A percentile compares a stretch with the other conserved stretches of the same genome.
Evolutionary conservation across 768 basidiomycete species (phyloP).

Genomic region (Mycena pura): DNA sequence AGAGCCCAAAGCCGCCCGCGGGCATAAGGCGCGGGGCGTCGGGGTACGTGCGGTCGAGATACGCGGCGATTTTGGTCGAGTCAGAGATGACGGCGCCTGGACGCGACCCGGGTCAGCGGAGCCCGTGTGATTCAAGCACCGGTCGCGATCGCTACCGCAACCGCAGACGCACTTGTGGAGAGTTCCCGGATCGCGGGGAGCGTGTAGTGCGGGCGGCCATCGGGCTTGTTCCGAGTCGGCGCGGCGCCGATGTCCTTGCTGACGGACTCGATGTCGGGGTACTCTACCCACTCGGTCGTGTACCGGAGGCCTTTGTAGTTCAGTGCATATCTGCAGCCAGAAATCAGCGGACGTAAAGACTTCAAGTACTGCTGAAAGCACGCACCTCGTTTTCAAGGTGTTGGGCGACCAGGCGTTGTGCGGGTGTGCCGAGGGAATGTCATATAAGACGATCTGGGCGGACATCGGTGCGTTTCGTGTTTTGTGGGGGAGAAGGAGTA

Average conservation of each 20-base stretch:
- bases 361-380: not conserved
- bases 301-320: slow-evolving; percentile 32
- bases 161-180: slow-evolving; percentile 36
- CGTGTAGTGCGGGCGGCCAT: slow-evolving; percentile 39
- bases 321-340: slow-evolving; percentile 22
- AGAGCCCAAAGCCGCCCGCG: slow-evolving; percentile 27
- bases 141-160: too few species aligned
- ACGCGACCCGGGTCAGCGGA: too few species aligned
- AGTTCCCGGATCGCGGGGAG: slow-evolving; percentile 52
- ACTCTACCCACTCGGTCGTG: slow-evolving; percentile 51
- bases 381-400: not conserved
- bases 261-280: slow-evolving; percentile 44
- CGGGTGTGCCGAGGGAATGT: not conserved
- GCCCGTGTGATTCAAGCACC: too few species aligned
- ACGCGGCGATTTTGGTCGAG: slow-evolving; percentile 45
- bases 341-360: not conserved
- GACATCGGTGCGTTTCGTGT: not conserved
- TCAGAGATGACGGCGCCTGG: slow-evolving; percentile 38
- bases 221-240: slow-evolving; percentile 33
- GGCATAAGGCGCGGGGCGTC: slow-evolving; percentile 40
- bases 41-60: slow-evolving; percentile 52
- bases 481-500: too few species aligned
- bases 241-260: slow-evolving; percentile 36
- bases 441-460: not conserved
- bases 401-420: not conserved